Base-by-base conservation (phyloP, 2,329 filamentous ascomycete species). In the Paecilomyces fulvus region DNA sequence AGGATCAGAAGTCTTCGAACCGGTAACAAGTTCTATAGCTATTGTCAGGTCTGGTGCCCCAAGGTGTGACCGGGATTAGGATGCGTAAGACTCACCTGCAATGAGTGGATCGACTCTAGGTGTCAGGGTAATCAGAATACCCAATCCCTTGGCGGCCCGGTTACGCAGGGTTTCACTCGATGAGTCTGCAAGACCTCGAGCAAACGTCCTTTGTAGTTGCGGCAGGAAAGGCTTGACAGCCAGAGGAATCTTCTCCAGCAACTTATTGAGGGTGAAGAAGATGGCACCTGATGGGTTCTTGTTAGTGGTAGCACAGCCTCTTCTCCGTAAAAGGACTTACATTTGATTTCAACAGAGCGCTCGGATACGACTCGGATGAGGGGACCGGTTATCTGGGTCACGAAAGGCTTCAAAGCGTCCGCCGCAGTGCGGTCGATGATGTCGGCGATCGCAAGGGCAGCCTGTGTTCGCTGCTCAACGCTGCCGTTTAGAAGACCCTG, bases 401-500 rank as follows among this genome's bases (percentile, higher is more conserved):
- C 94, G 67, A 95, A 97, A 7, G 92, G 90, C 74, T 94, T 95
- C 60, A 99, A 79, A 20, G 92, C 86, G 58, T 91, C 87, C 63
- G 90, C 84, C 71, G 87, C 92, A 25, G 94, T 95, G 57, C 94
- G 86, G 75, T 97, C 94, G 61, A 97, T 88, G 63, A 99, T 89
- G 70, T 99, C 95, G 2, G 92, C 95, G 64, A 99, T 95, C 56
- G 90, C 94, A 60, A 97, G 80, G 50, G 95, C 94, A 57, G 94
- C 86, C 70, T 95, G 89, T 25, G 90, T 94, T 70, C 92, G 84
- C 76, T 99, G 94, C 4, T 99, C 94, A 14, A 89, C 79, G 37
- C 88, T 92, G 57, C 94, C 95, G 67, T 99, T 97, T 87, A 99
- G 95, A 63, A 99, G 81, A 74, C 94, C 94, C 70, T 99, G 95